A percentile compares a stretch with the other conserved stretches of the same genome.
phyloP scores from a whole-genome alignment of 192 early-diverging fungal genomes.

The Phlyctochytrium arcticum region DNA sequence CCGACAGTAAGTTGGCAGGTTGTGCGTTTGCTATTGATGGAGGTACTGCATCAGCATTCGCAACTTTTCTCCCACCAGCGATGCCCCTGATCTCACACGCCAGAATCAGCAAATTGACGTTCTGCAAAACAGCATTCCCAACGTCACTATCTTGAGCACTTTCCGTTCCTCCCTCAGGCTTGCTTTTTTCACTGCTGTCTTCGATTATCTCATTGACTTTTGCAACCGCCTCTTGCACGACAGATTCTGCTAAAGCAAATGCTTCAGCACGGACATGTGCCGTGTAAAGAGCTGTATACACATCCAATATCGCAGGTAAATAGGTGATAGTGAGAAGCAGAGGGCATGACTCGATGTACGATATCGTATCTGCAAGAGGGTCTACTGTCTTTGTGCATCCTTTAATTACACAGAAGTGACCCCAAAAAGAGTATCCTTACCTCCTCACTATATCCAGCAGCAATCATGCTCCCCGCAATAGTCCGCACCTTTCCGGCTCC shows the following conservation, averaged over 20 bases:
- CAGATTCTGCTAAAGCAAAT: not conserved
- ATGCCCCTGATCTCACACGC: slow-evolving; percentile 17
- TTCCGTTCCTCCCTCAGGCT: not conserved
- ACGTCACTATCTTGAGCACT: not conserved
- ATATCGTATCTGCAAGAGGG: not conserved
- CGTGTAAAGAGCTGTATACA: not conserved
- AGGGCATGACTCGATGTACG: not conserved
- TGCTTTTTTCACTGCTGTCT: not conserved
- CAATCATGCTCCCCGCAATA: slow-evolving; percentile 1
- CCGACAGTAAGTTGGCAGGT: too few relatives aligned
- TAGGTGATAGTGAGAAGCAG: not conserved
- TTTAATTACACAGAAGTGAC: not conserved
- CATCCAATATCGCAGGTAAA: slow-evolving; percentile 5
- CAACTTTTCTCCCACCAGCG: slow-evolving; percentile 11
- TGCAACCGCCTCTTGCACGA: slow-evolving; percentile 4
- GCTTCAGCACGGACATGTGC: not conserved
- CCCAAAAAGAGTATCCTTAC: too few relatives aligned
- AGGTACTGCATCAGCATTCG: slow-evolving; percentile 8
- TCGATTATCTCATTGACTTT: slow-evolving; percentile 6
- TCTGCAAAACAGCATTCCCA: not conserved
- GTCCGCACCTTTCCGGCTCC: not conserved
- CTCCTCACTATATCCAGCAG: not conserved
- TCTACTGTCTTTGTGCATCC: slow-evolving; percentile 2
- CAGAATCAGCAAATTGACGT: slow-evolving; percentile 14
- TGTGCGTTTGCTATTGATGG: not conserved